phyloP scores from a whole-genome alignment of 768 basidiomycete species.

The Kwoniella shandongensis region DNA sequence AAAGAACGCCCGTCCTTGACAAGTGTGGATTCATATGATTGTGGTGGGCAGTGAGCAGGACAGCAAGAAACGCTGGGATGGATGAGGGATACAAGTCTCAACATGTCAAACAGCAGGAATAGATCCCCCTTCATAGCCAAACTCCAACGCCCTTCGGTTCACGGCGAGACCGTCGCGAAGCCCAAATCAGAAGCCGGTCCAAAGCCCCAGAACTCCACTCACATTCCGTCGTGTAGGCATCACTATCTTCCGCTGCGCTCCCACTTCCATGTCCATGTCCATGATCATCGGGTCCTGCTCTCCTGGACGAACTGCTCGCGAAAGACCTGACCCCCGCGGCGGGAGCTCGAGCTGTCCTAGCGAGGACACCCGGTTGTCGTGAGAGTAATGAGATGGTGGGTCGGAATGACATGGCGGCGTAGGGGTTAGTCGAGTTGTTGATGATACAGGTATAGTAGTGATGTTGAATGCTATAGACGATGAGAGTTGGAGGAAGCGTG shows the following conservation, averaged over 20 bases:
- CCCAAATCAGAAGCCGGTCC: too few relatives aligned
- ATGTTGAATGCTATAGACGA: background rate
- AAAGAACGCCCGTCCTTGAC: too few relatives aligned
- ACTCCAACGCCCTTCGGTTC: too few relatives aligned
- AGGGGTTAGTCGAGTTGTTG: background rate
- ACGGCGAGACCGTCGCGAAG: too few relatives aligned
- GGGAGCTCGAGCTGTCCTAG: background rate
- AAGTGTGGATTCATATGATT: too few relatives aligned
- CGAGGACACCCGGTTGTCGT: background rate
- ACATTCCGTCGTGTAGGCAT: conserved; percentile 33
- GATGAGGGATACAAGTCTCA: too few relatives aligned
- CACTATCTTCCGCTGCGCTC: conserved; percentile 10
- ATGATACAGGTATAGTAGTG: background rate
- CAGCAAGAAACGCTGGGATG: too few relatives aligned
- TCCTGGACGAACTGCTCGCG: conserved; percentile 9
- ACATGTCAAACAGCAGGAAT: too few relatives aligned
- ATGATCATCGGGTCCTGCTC: conserved; percentile 28
- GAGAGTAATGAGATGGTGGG: conserved; percentile 5
- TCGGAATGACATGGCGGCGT: conserved; percentile 16
- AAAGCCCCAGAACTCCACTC: conserved; percentile 6
- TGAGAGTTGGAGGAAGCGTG: conserved; percentile 5
- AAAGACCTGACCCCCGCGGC: conserved; percentile 3
- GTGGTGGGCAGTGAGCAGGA: too few relatives aligned
- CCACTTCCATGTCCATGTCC: conserved; percentile 17
- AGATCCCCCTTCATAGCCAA: too few relatives aligned